phyloP scores from a whole-genome alignment of 148 eudicot genomes.

The Chenopodium suecicum region DNA sequence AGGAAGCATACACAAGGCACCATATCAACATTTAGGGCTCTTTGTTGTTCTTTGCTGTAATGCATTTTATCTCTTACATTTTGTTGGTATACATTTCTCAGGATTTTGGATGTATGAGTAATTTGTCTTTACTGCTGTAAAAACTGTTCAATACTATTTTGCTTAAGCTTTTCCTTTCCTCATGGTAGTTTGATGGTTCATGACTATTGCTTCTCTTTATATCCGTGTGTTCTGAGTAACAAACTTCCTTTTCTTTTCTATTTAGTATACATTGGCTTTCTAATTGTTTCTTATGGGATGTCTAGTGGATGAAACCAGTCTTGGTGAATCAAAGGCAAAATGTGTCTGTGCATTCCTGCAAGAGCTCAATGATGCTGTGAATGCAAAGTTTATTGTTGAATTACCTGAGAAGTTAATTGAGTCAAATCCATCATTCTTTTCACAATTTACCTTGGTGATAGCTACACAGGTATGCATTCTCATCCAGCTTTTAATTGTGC shows the following conservation, averaged over 20 bases:
- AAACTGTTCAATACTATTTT: constrained; percentile 1
- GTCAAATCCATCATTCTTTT: constrained; percentile 82
- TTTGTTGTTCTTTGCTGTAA: background rate
- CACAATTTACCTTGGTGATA: constrained; percentile 85
- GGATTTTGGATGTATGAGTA: background rate
- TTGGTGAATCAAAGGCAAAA: constrained; percentile 93
- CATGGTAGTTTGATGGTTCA: background rate
- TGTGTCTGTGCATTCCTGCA: constrained; percentile 85
- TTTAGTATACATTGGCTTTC: background rate
- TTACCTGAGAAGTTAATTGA: constrained; percentile 72
- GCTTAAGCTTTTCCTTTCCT: background rate
- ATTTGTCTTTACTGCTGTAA: background rate
- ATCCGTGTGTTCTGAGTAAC: background rate
- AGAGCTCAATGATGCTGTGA: constrained; percentile 96
- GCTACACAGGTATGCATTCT: constrained; percentile 77
- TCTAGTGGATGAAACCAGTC: constrained; percentile 77
- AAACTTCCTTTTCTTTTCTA: background rate
- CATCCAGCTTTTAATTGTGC: constrained; percentile 14
- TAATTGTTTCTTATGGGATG: constrained; percentile 23
- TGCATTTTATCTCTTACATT: background rate
- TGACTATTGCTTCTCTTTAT: constrained; percentile 4
- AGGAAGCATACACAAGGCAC: background rate
- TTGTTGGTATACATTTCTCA: background rate
- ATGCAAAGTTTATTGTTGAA: constrained; percentile 88
- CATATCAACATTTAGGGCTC: background rate